phyloP scores from a whole-genome alignment of 1,284 basidiomycete species.

The Ganoderma multipileum region DNA sequence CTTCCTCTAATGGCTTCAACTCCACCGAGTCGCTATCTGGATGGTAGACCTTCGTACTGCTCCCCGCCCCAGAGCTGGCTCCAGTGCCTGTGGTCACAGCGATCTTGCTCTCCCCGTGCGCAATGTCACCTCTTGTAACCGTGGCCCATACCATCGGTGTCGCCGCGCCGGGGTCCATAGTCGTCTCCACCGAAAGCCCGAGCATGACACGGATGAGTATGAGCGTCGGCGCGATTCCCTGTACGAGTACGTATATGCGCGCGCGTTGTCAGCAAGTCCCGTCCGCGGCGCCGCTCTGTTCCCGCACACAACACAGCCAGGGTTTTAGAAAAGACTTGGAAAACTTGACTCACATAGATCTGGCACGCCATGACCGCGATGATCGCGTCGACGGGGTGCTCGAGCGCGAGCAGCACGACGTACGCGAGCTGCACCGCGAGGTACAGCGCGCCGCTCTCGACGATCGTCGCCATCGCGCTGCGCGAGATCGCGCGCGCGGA shows the following conservation, averaged over 20 bases:
- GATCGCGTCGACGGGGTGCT: constrained; percentile 43
- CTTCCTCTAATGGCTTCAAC: neutral
- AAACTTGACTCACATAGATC: constrained; percentile 44
- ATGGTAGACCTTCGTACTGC: constrained; percentile 2
- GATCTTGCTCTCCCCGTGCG: neutral
- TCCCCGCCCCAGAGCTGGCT: neutral
- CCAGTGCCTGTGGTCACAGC: neutral
- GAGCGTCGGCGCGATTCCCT: constrained; percentile 32
- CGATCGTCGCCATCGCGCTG: constrained; percentile 36
- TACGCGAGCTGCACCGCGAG: constrained; percentile 47
- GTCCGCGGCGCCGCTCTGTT: too few species aligned
- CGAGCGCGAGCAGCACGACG: constrained; percentile 44
- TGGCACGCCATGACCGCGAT: constrained; percentile 46
- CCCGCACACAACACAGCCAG: neutral
- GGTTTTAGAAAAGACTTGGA: neutral
- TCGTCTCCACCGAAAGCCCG: constrained; percentile 19
- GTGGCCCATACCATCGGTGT: constrained; percentile 8
- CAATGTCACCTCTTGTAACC: neutral
- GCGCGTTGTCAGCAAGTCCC: neutral
- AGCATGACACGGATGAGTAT: constrained; percentile 30
- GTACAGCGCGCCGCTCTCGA: constrained; percentile 51
- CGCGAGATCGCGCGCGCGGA: neutral
- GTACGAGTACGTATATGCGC: neutral
- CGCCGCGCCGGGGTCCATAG: neutral
- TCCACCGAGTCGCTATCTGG: neutral